A percentile compares a stretch with the other conserved stretches of the same genome.
phyloP scores from a whole-genome alignment of 2,329 filamentous ascomycete genomes.

The Scedosporium minutisporum region DNA sequence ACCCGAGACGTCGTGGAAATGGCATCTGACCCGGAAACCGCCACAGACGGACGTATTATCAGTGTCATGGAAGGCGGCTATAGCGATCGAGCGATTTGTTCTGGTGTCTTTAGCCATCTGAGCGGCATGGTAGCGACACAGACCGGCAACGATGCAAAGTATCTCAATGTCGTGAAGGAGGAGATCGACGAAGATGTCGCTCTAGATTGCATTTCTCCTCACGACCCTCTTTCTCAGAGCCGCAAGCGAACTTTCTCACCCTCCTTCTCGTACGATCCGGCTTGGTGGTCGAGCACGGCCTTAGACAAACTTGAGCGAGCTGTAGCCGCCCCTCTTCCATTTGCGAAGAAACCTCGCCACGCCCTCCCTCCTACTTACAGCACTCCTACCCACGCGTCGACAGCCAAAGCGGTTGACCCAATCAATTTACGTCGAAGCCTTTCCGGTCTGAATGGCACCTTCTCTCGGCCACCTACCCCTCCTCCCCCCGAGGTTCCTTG shows the following conservation, averaged over 20 bases:
- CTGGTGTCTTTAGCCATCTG: conserved; percentile 82
- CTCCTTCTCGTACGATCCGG: conserved; percentile 47
- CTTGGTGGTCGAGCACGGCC: conserved; percentile 60
- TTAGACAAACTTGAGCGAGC: conserved; percentile 61
- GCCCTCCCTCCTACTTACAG: conserved; percentile 63
- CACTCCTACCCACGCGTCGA: conserved; percentile 79
- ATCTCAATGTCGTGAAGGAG: conserved; percentile 16
- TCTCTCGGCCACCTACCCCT: conserved; percentile 45
- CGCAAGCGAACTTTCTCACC: conserved; percentile 26
- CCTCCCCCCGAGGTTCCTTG: conserved; percentile 77
- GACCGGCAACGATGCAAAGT: conserved; percentile 23
- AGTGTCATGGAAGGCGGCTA: conserved; percentile 96
- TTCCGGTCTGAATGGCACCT: conserved; percentile 34
- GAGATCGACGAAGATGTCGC: conserved; percentile 6
- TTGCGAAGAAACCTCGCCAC: conserved; percentile 43
- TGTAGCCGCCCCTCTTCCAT: conserved; percentile 37
- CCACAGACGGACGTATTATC: conserved; percentile 74
- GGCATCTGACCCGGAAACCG: conserved; percentile 67
- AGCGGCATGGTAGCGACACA: conserved; percentile 64
- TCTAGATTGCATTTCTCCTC: conserved; percentile 18
- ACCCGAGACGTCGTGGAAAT: conserved; percentile 76
- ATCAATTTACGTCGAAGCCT: conserved; percentile 55
- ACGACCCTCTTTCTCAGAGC: conserved; percentile 17
- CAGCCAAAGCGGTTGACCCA: conserved; percentile 65
- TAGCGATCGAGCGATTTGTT: conserved; percentile 80